Base-by-base conservation (phyloP, 441 rosid genomes). In the Jatropha multifida region DNA sequence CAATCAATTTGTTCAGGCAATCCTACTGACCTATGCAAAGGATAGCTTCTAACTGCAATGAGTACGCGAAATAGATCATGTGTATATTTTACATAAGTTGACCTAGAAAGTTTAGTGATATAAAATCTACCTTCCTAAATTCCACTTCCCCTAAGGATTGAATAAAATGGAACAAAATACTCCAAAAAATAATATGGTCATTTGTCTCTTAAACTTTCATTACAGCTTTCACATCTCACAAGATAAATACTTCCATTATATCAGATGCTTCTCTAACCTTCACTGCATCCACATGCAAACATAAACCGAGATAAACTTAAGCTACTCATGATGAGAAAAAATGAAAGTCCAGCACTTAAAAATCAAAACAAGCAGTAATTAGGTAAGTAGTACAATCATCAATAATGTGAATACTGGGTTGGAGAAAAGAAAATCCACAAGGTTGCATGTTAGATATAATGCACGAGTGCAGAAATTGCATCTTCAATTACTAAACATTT, bases 61-160 rank as follows among this genome's bases (percentile, higher is more conserved):
- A 26, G 18, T 8, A 61, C 5, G 41, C 42, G 4, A 27, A 61
- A 61, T 23, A 13, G n/a, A 61, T 61, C n/a, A 12, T 32, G 42
- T 38, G 14, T 14, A 61, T 32, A 10, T 18, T 61, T 40, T 27
- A 32, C 41, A 12, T 61, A 18, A 18, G 7, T n/a, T 17, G 18
- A 2, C 9, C 56, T 3, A 59, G 37, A 44, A 44, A 52, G 65
- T 12, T 58, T 40, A 23, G n/a, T 23, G 20, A 42, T 59, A 38
- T 14, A 13, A 58, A 71, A 71, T 3, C 66, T 54, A 42, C n/a
- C 74, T 71, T 48, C 51, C 12, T 3, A 71, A 3, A 59, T 46
- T 27, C 65, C 61, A 17, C 7, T 59, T 23, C 52, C 20, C 14
- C 41, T 20, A 44, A 23, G 56, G 20, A 58, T 56, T 58, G 20